Base-by-base conservation (phyloP, 1,139 yeast genomes). In the Suhomyces anneliseae region DNA sequence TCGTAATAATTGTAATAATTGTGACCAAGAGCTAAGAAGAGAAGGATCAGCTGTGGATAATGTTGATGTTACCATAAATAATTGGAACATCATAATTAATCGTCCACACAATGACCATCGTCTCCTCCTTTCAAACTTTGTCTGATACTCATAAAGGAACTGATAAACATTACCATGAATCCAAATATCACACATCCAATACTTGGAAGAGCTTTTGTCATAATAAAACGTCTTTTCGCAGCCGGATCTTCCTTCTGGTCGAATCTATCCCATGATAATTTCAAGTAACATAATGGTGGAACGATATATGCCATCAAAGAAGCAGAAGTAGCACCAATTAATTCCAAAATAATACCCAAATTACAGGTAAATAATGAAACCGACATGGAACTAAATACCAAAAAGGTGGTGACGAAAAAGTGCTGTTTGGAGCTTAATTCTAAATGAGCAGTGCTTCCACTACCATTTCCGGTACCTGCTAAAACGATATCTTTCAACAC, bases 261-360 rank as follows among this genome's bases (percentile, higher is more conserved):
- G 15, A 68, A 61, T 14, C 70, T 64, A 45, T 76, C 76, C 56
- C 79, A 75, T 0, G 89, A 78, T 54, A 90, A 74, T 53, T 85
- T 82, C 50, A 89, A 66, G 59, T 79, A 87, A 59, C 97, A 90
- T 64, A 85, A 64, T 6, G 97, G 97, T 0, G 98, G 98, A 10
- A 92, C 71, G 19, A 92, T 89, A 59, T 89, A 92, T 0, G 98
- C 97, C 87, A 92, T 85, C 34, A 89, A 72, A 11, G 96, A 88
- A 0, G 97, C 98, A 0, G 96, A 87, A 0, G 96, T 87, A 0
- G 97, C 93, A 1, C 98, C 98, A 32, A 90, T 90, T 7, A 92
- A 72, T 60, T 92, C 98, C 44, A 92, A 72, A 38, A 92, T 85
- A 15, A 93, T 87, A 1, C 98, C 98, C 49, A 92, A 72, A 56